These are phyloP conservation scores for Podila horticola DNA, from an alignment of 192 early-diverging fungal genomes.

Conservation along the genomic window DNA sequence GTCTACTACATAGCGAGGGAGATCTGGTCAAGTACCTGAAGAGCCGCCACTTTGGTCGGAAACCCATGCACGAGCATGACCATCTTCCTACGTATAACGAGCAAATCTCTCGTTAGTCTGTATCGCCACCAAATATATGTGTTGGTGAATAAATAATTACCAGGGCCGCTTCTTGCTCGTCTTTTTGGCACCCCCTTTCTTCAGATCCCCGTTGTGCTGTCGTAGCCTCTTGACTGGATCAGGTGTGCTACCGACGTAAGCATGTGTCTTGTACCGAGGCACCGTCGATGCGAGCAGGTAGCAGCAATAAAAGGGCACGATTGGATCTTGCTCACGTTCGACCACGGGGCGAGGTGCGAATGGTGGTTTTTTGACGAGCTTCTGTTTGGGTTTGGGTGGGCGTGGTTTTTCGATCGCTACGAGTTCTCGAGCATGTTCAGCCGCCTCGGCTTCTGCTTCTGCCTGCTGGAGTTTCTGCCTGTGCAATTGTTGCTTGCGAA, in stretches of 20 bases:
- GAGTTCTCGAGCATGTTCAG: background rate
- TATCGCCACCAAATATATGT: background rate
- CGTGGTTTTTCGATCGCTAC: background rate
- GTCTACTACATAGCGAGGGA: background rate
- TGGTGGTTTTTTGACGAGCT: background rate
- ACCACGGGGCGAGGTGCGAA: too few relatives aligned
- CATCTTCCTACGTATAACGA: constrained; percentile 25
- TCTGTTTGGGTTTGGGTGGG: background rate
- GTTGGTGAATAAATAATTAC: constrained; percentile 1
- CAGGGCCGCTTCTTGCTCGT: constrained; percentile 42
- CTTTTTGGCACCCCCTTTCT: constrained; percentile 35
- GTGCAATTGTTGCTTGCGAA: background rate
- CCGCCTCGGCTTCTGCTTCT: background rate
- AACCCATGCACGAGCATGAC: constrained; percentile 35
- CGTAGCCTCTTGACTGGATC: constrained; percentile 34
- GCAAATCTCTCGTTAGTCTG: too few relatives aligned
- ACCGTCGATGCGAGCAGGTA: constrained; percentile 40
- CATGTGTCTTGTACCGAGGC: constrained; percentile 32
- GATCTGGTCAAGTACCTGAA: constrained; percentile 13
- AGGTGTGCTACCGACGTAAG: constrained; percentile 42
- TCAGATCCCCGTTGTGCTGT: constrained; percentile 46
- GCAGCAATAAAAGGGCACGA: constrained; percentile 44
- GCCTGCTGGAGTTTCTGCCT: background rate
- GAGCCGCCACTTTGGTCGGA: constrained; percentile 39
- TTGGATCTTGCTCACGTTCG: constrained; percentile 8